Evolutionary conservation across 148 eudicot genomes (phyloP).

Genomic region (Rhododendron ovatum): DNA sequence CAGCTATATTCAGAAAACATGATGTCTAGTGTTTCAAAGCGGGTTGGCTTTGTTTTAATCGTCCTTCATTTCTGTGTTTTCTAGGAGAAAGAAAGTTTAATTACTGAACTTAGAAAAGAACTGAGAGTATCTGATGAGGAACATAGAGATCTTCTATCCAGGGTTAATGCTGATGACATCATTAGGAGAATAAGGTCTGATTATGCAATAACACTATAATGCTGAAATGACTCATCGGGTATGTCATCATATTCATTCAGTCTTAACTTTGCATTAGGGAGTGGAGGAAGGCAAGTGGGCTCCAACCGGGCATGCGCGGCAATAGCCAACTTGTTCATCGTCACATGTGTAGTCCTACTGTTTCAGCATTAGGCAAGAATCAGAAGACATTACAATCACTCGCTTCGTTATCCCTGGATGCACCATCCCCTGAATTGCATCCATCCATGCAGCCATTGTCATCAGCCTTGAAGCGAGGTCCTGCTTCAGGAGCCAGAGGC

Average conservation of each 20-base stretch:
- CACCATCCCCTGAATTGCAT: constrained; percentile 52
- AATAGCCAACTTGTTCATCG: constrained; percentile 30
- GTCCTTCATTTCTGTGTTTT: constrained; percentile 15
- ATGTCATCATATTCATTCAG: background rate
- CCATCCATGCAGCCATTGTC: constrained; percentile 53
- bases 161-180: constrained; percentile 48
- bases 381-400: constrained; percentile 32
- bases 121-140: constrained; percentile 56
- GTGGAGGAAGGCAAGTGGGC: constrained; percentile 47
- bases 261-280: constrained; percentile 32
- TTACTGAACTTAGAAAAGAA: constrained; percentile 63
- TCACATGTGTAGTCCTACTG: constrained; percentile 37
- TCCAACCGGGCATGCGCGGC: constrained; percentile 29
- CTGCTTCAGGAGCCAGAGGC: constrained; percentile 42
- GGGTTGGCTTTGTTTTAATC: constrained; percentile 5
- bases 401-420: constrained; percentile 31
- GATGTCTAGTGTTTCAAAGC: constrained; percentile 1
- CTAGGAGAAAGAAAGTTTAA: constrained; percentile 79
- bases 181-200: constrained; percentile 53
- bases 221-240: background rate
- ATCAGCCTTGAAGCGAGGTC: constrained; percentile 48
- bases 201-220: background rate
- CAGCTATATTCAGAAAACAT: background rate
- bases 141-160: constrained; percentile 57
- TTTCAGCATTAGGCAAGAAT: constrained; percentile 49